phyloP scores from a whole-genome alignment of 2,329 filamentous ascomycete species.

The Purpureocillium lavendulum region DNA sequence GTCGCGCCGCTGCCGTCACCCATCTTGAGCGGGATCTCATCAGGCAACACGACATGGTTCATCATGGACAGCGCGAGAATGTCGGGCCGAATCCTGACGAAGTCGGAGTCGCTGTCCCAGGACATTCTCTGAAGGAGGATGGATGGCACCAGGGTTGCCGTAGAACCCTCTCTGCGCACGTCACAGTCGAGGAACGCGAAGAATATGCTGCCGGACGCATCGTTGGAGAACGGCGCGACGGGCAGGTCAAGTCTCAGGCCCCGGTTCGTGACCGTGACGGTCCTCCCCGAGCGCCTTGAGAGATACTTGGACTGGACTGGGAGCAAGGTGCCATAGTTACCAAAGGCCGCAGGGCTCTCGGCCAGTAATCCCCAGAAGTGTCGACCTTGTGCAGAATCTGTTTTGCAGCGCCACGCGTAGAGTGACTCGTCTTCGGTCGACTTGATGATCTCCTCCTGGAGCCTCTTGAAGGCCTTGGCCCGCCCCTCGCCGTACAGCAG shows the following conservation, averaged over 20 bases:
- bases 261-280: too few relatives aligned
- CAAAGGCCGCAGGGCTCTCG: constrained; percentile 16
- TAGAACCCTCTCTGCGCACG: constrained; percentile 13
- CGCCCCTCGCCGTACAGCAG: constrained; percentile 13
- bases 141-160: constrained; percentile 7
- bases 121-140: constrained; percentile 19
- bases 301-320: constrained; percentile 15
- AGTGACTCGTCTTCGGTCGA: constrained; percentile 7
- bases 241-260: constrained; percentile 4
- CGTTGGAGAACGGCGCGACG: constrained; percentile 16
- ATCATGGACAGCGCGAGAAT: constrained; percentile 9
- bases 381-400: constrained; percentile 16
- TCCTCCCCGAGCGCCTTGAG: constrained; percentile 8
- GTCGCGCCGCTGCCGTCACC: too few relatives aligned
- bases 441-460: constrained; percentile 12
- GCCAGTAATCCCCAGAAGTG: constrained; percentile 18
- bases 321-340: constrained; percentile 10
- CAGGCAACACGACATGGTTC: too few relatives aligned
- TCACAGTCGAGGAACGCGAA: constrained; percentile 19
- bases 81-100: constrained; percentile 17
- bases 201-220: constrained; percentile 17
- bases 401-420: constrained; percentile 7
- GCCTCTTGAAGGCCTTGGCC: constrained; percentile 9
- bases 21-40: too few relatives aligned
- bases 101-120: constrained; percentile 18